A percentile compares a stretch with the other conserved stretches of the same genome.
Conservation (phyloP, 2,329 filamentous ascomycete genomes). For the Penicillium sp. region DNA sequence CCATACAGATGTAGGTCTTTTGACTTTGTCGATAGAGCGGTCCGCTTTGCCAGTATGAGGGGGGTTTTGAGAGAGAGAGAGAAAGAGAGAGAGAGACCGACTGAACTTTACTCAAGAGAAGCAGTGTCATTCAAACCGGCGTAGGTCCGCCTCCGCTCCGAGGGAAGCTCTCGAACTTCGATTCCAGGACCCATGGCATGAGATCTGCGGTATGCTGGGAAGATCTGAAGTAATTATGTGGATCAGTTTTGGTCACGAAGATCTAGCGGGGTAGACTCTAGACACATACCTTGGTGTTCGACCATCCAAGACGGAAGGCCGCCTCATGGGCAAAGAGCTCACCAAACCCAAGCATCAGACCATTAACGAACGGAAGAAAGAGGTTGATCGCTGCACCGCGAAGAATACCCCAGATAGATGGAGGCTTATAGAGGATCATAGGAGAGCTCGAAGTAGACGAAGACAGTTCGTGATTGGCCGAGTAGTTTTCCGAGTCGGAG, state of each 20-base stretch:
- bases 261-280: not conserved
- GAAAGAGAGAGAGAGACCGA: not conserved
- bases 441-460: slow-evolving; percentile 39
- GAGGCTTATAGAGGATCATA: slow-evolving; percentile 73
- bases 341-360: slow-evolving; percentile 96
- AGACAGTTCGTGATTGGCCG: slow-evolving; percentile 39
- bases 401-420: slow-evolving; percentile 80
- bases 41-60: not conserved
- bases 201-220: slow-evolving; percentile 60
- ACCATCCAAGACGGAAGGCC: slow-evolving; percentile 90
- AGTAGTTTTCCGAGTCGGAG: slow-evolving; percentile 51
- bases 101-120: not conserved
- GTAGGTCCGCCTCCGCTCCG: slow-evolving; percentile 52
- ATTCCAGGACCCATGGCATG: slow-evolving; percentile 78
- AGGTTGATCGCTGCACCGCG: slow-evolving; percentile 93
- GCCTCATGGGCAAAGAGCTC: slow-evolving; percentile 96
- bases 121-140: slow-evolving; percentile 65
- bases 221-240: slow-evolving; percentile 46
- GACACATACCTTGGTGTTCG: slow-evolving; percentile 77
- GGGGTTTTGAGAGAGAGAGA: not conserved
- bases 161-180: slow-evolving; percentile 70
- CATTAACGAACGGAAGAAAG: slow-evolving; percentile 93
- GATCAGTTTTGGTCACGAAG: not conserved
- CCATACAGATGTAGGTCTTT: slow-evolving; percentile 13
- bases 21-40: not conserved